phyloP scores from a whole-genome alignment of 371 early-diverging fungal species.

The Parasitella parasitica region DNA sequence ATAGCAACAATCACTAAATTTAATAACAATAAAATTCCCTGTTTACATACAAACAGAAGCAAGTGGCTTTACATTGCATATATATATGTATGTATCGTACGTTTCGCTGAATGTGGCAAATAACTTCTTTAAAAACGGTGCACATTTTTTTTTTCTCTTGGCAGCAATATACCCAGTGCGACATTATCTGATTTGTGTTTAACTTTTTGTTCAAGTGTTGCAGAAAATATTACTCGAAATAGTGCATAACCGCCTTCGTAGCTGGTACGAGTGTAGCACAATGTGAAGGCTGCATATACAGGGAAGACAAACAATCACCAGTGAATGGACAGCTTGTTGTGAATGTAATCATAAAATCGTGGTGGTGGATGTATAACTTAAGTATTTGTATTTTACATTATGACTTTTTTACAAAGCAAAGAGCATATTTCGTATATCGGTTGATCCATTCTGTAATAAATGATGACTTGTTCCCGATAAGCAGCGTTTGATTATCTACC shows the following conservation, averaged over 20 bases:
- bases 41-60: not conserved
- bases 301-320: slow-evolving; percentile 15
- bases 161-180: not conserved
- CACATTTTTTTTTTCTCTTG: not conserved
- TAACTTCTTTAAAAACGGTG: not conserved
- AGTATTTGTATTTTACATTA: too few relatives aligned
- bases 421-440: too few relatives aligned
- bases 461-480: too few relatives aligned
- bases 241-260: not conserved
- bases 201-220: too few relatives aligned
- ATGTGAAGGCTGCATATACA: slow-evolving; percentile 19
- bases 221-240: too few relatives aligned
- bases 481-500: too few relatives aligned
- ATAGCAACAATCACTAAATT: not conserved
- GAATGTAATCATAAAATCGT: too few relatives aligned
- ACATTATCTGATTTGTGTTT: too few relatives aligned
- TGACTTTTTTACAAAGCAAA: too few relatives aligned
- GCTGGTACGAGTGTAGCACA: not conserved
- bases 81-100: too few relatives aligned
- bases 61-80: not conserved
- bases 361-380: too few relatives aligned
- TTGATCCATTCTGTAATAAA: too few relatives aligned
- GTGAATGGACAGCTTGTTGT: slow-evolving; percentile 34
- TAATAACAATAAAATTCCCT: not conserved
- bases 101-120: not conserved